Base-by-base conservation (phyloP, 345 rosid species). In the Rubroshorea leprosula region DNA sequence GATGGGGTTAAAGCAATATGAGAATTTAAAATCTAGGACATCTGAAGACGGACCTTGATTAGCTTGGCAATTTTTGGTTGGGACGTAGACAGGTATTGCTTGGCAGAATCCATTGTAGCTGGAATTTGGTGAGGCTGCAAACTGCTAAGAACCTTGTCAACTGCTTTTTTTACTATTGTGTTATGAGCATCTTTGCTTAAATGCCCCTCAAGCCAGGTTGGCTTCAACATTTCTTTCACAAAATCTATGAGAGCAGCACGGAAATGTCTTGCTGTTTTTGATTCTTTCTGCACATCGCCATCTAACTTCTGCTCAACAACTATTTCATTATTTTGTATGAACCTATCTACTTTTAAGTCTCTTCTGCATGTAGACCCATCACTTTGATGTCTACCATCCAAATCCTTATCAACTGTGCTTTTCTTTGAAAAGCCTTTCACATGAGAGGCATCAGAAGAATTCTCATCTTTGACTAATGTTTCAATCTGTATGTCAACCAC, bases 131-230 rank as follows among this genome's bases (percentile, higher is more conserved):
- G 80, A 24, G 79, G 67, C 68, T 76, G 83, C 55, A 93, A 50
- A 55, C 82, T 69, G 54, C 76, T 49, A 52, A 89, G 68, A 70
- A 93, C 84, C 73, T 93, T 89, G 41, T 85, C 96, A 50, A 75
- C 69, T 49, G 92, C 76, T 62, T 71, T 89, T 72, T 77, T 93
- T 31, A 83, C 99, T 57, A 87, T 74, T 59, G 64, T 70, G 73
- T 87, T 87, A 74, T 87, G 96, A 16, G 73, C 87, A 44, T 89
- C 92, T 80, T 85, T 87, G 77, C 75, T 83, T 31, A 93, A 81
- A 70, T 66, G 85, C 52, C 97, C 96, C 25, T 82, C 88, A 24
- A 77, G 85, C 99, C 99, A 93, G 24, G 71, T 50, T 31, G 99
- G 99, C 76, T 81, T 85, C 77, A 89, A 59, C 58, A 83, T 56